A percentile compares a stretch with the other conserved stretches of the same genome.
phyloP scores from a whole-genome alignment of 805 yeast species.

The Vanderwaltozyma verrucispora region DNA sequence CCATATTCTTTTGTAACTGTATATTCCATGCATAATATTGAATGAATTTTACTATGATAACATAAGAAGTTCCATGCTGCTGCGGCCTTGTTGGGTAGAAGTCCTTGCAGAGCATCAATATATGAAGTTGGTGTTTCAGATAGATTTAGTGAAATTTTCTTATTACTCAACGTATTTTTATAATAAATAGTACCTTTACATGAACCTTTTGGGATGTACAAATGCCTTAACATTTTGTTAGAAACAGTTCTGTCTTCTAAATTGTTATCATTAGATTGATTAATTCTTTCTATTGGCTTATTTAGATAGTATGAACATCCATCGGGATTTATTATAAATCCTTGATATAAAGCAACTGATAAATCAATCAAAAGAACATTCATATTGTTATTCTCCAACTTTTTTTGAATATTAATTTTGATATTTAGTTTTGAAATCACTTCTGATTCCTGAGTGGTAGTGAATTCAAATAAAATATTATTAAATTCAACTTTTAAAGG shows the following conservation, averaged over 20 bases:
- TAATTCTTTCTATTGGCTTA: conserved; percentile 29
- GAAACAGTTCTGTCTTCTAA: conserved; percentile 16
- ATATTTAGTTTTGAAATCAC: background rate
- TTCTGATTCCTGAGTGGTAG: conserved; percentile 1
- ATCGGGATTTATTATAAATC: conserved; percentile 69
- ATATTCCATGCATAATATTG: conserved; percentile 78
- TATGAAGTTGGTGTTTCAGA: conserved; percentile 40
- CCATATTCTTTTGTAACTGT: conserved; percentile 73
- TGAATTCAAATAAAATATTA: conserved; percentile 13
- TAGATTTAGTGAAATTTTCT: conserved; percentile 14
- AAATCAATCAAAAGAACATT: conserved; percentile 12
- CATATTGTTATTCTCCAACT: conserved; percentile 1
- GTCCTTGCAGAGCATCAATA: conserved; percentile 83
- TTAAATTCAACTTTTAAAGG: conserved; percentile 13
- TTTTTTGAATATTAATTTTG: conserved; percentile 4
- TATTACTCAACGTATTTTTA: conserved; percentile 3
- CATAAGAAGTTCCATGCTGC: conserved; percentile 77
- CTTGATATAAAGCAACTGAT: conserved; percentile 26
- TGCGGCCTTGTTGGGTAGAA: conserved; percentile 90
- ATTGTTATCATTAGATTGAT: background rate
- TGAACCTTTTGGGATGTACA: conserved; percentile 70
- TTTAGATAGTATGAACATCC: conserved; percentile 60
- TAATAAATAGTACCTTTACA: conserved; percentile 46
- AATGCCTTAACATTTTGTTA: conserved; percentile 44
- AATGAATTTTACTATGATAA: conserved; percentile 54